Evolutionary conservation across 164 flowering plant species (phyloP), one percentile per base, ranked within the genome.

Genomic region (Vitis riparia): DNA sequence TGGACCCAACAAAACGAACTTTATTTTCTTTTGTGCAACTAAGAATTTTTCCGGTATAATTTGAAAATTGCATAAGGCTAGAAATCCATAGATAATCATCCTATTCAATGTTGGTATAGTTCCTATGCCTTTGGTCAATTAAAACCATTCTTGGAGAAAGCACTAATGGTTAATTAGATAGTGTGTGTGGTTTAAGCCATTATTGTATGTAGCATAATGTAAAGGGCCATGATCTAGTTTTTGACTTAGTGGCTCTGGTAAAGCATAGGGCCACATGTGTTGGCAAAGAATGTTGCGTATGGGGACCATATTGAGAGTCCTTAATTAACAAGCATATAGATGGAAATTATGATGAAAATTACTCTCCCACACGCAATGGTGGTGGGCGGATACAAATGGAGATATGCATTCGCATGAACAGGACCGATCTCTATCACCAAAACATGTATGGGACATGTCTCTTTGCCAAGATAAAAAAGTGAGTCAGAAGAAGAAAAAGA

Each of bases 361-460:
- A 68, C 37, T 12, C 57, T 47, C 67, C 32, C 30, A 30, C 64
- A 61, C 16, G 60, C 57, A 80, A n/a, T 65, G 62, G 55, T 0
- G 1, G 27, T 23, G 27, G 27, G 27, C 27, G 27, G 27, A 23
- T 23, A 23, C 27, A 1, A 23, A 23, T 23, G 27, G 27, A 23
- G 27, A 23, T 23, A 23, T 1, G 27, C 27, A 23, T 23, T 23
- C 27, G 27, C 27, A 23, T 23, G 1, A 51, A 56, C 49, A 17
- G 68, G 73, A 51, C 67, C 79, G 49, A 50, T 52, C 51, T 47
- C 67, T 66, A 68, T 44, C 49, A 74, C 59, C 47, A 55, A 62
- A 63, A 78, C 85, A 79, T 82, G 80, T 72, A 64, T 47, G 66
- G 58, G 73, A 77, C 80, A 79, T 79, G 81, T 77, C 68, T 61